Evolutionary conservation across 164 flowering plant species (phyloP), one percentile per base, ranked within the genome.

Genomic region (Hamamelis virginiana): DNA sequence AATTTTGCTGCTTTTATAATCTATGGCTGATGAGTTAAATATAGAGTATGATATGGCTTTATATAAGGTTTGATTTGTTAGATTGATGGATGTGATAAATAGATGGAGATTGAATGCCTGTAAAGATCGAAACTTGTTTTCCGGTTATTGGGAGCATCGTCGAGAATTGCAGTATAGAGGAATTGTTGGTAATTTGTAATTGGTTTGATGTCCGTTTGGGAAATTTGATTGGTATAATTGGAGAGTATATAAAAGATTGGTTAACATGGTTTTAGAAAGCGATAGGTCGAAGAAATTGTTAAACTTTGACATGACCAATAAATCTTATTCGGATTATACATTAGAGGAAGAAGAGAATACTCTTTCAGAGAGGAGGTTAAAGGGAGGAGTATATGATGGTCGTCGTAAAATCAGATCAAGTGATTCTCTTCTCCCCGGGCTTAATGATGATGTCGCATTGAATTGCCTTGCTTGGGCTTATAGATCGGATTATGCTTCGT

Each of bases 381-480:
- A 28, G 67, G 75, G 69, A 68, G 81, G 75, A 76, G 83, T 70
- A 67, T 61, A 75, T 80, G 85, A 79, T 80, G 86, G 80, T 68
- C 73, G 69, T 10, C 16, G n/a, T 23, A 60, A 64, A 22, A 25
- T 56, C 44, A 70, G 74, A 66, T 73, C 81, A 69, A 77, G 45
- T 76, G 87, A 82, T 77, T 81, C 84, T 59, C 84, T 87, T 72
- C 77, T 87, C 64, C 89, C 87, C 10, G 87, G 86, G 62, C 82
- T 87, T 8, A 68, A 78, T 61, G 87, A 87, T 65, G 91, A 87
- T 53, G 84, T 82, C 50, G 81, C 87, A 3, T 59, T 87, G 66
- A 75, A 74, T 51, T 82, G 89, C 71, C 85, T 87, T 64, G 87
- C 87, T 59, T 75, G 77, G 80, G 84, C 75, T 56, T 53, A 59